Base-by-base conservation (phyloP, 2,329 filamentous ascomycete species). In the Exophiala lecanii-corni region DNA sequence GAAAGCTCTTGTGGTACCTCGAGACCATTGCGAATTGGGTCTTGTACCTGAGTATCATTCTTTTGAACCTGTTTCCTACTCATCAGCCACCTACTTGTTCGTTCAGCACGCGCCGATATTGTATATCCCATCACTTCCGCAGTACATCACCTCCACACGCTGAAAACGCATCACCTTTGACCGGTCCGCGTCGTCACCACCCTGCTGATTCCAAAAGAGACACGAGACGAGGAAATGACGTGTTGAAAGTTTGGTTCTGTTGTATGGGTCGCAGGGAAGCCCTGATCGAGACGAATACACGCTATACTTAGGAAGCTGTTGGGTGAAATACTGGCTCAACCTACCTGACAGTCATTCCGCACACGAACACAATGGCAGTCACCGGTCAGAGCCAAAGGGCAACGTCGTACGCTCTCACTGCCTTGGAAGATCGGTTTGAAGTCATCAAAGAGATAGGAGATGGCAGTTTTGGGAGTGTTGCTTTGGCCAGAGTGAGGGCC, bases 391-490 rank as follows among this genome's bases (percentile, higher is more conserved):
- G 83, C 66, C 79, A 82, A 58, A 79, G 85, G 63, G 79, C 79
- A 65, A 77, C 79, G 56, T 71, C 65, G 52, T 65, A 63, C 54
- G 72, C 63, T 59, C 75, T 68, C 62, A 59, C 82, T 68, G 77
- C 81, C 41, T 79, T 98, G 41, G 89, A 96, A 64, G 92, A 98
- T 63, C 82, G 89, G 57, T 98, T 96, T 63, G 91, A 98, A 67
- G 82, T 98, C 42, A 72, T 98, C 62, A 98, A 97, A 69, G 92
- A 98, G 61, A 94, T 98, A 63, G 92, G 92, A 37, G 92, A 98
- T 79, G 92, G 92, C 56, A 97, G 92, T 71, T 98, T 98, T 64
- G 92, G 92, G 47, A 97, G 89, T 62, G 92, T 98, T 53, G 85
- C 86, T 46, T 76, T 98, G 51, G 92, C 91, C 56, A 81, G 92